phyloP scores from a whole-genome alignment of 305 asterid species.

The Rubia tinctorum region DNA sequence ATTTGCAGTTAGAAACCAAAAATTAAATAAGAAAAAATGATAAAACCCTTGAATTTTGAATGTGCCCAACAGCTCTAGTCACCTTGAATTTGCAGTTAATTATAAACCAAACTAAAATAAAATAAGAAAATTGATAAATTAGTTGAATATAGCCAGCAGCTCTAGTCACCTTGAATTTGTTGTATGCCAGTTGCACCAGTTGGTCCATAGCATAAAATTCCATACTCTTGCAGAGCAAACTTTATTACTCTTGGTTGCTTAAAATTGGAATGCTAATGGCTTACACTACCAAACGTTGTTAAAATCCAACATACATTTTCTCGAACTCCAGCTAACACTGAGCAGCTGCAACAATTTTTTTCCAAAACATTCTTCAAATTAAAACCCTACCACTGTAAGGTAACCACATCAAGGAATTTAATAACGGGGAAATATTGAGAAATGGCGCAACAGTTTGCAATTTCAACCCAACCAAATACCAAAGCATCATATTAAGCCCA shows the following conservation, averaged over 20 bases:
- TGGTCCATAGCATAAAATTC: constrained; percentile 19
- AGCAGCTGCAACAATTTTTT: constrained; percentile 15
- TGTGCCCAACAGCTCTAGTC: neutral
- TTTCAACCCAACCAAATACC: neutral
- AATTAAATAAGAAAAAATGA: neutral
- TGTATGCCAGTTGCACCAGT: constrained; percentile 16
- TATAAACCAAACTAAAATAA: too few species aligned
- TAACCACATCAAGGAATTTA: neutral
- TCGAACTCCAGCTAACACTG: constrained; percentile 14
- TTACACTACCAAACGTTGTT: neutral
- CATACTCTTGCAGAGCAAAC: constrained; percentile 16
- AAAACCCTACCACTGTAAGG: constrained; percentile 5
- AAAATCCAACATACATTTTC: constrained; percentile 10
- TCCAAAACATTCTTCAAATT: constrained; percentile 4
- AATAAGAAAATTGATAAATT: too few species aligned
- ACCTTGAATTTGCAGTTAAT: constrained; percentile 1
- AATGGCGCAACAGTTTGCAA: neutral
- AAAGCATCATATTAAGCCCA: too few species aligned
- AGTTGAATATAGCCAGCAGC: too few species aligned
- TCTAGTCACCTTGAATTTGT: constrained; percentile 9
- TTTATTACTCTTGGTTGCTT: neutral
- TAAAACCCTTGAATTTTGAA: neutral
- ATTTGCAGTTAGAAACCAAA: neutral
- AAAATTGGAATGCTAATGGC: constrained; percentile 1
- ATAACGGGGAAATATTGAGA: neutral